Percentiles rank a stretch among this genome's conserved stretches.
Conservation (phyloP, 805 yeast genomes). For the Candida manassasensis region DNA sequence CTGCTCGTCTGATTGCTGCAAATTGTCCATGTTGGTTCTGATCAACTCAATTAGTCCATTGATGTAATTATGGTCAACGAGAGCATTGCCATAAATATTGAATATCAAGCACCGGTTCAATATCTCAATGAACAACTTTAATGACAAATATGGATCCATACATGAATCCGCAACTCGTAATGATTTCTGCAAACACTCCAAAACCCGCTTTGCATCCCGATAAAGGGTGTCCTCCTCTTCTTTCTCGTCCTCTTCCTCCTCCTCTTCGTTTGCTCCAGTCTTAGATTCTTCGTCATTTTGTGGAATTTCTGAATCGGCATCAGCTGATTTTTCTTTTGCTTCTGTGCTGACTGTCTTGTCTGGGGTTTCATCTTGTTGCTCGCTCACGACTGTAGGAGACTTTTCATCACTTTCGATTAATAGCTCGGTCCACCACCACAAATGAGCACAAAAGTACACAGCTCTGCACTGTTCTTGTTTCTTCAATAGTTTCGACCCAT, state of each 20-base stretch:
- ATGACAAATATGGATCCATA: constrained; percentile 69
- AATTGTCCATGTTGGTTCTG: constrained; percentile 53
- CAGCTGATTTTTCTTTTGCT: constrained; percentile 13
- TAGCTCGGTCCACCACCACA: constrained; percentile 86
- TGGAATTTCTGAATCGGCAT: too few relatives aligned
- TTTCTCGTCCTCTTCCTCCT: constrained; percentile 13
- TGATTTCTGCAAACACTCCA: constrained; percentile 88
- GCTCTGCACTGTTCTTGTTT: constrained; percentile 95
- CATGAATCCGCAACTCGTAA: constrained; percentile 91
- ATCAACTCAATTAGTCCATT: constrained; percentile 85
- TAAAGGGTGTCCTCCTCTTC: constrained; percentile 16
- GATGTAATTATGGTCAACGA: constrained; percentile 69
- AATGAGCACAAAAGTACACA: constrained; percentile 79
- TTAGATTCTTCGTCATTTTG: constrained; percentile 16
- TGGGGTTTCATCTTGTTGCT: constrained; percentile 22
- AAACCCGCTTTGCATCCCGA: constrained; percentile 61
- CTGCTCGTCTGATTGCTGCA: constrained; percentile 26
- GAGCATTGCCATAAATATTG: constrained; percentile 72
- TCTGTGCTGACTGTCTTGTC: constrained; percentile 44
- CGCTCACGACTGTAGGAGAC: constrained; percentile 22
- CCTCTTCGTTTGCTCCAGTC: constrained; percentile 10
- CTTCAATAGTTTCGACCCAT: constrained; percentile 82
- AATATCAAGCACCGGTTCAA: constrained; percentile 81
- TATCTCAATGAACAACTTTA: constrained; percentile 85
- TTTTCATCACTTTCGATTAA: constrained; percentile 21